Percentiles rank a stretch among this genome's conserved stretches.
Conservation (phyloP, 2,329 filamentous ascomycete genomes). For the Penicillium decumbens region DNA sequence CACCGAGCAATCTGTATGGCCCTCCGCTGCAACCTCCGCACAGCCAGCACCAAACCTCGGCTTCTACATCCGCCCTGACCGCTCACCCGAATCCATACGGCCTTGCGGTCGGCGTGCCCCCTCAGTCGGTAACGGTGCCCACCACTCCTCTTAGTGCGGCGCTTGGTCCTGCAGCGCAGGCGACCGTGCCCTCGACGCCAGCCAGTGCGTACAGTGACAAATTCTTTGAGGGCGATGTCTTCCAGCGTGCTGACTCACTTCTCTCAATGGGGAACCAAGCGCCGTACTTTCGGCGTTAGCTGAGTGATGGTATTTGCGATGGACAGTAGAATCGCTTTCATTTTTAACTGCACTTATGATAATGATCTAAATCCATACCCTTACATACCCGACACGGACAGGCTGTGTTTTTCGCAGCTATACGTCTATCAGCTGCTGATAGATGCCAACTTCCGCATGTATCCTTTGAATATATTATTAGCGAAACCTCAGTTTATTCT, state of each 20-base stretch:
- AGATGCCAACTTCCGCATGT: not conserved
- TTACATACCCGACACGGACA: not conserved
- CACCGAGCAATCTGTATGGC: conserved; percentile 32
- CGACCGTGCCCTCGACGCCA: conserved; percentile 67
- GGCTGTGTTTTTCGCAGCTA: not conserved
- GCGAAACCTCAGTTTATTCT: not conserved
- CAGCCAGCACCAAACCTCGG: conserved; percentile 29
- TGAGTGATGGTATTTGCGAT: not conserved
- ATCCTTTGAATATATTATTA: not conserved
- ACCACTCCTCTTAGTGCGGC: conserved; percentile 88
- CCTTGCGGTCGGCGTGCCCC: conserved; percentile 33
- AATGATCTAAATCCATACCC: conserved; percentile 5
- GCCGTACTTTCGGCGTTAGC: conserved; percentile 37
- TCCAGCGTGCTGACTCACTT: conserved; percentile 47
- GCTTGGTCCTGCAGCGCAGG: conserved; percentile 82
- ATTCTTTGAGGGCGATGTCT: conserved; percentile 48
- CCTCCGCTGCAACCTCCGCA: conserved; percentile 34
- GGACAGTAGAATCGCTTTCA: not conserved
- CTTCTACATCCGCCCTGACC: conserved; percentile 24
- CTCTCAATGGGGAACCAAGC: conserved; percentile 43
- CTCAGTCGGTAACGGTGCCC: conserved; percentile 58
- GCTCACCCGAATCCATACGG: conserved; percentile 22
- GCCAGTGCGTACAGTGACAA: conserved; percentile 47
- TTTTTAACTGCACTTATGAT: conserved; percentile 11
- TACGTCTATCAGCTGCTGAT: not conserved